Conservation (phyloP, 257 asterid species). For the Paraleonurus japonicus region DNA sequence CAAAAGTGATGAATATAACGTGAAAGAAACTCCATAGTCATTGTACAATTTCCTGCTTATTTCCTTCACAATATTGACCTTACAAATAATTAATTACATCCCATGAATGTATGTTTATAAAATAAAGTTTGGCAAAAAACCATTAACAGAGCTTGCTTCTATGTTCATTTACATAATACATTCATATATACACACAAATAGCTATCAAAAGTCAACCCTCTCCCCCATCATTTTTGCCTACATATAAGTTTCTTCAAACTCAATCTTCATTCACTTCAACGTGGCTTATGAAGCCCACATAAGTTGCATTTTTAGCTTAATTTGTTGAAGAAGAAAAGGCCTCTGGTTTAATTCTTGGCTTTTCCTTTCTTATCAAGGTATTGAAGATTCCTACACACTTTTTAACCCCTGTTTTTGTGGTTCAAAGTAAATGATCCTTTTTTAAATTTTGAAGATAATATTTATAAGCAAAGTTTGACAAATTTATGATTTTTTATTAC, state of each 20-base stretch:
- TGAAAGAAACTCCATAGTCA: slow-evolving; percentile 1
- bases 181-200: slow-evolving; percentile 15
- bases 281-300: slow-evolving; percentile 23
- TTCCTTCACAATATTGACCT: slow-evolving; percentile 24
- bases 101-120: background rate
- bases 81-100: background rate
- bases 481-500: slow-evolving; percentile 4
- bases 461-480: slow-evolving; percentile 29
- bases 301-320: slow-evolving; percentile 36
- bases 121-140: slow-evolving; percentile 53
- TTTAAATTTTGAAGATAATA: background rate
- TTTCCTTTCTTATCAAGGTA: slow-evolving; percentile 32
- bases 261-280: slow-evolving; percentile 27
- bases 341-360: slow-evolving; percentile 17
- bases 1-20: slow-evolving; percentile 10
- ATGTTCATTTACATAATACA: slow-evolving; percentile 24
- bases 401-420: slow-evolving; percentile 1
- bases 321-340: slow-evolving; percentile 74
- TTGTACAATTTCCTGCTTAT: background rate
- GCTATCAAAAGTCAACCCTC: slow-evolving; percentile 50
- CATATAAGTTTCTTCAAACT: slow-evolving; percentile 36
- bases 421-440: background rate
- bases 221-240: slow-evolving; percentile 28
- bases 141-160: slow-evolving; percentile 45
- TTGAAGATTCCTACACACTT: background rate